Conservation (phyloP, 352 stramenopile genomes). For the Phytophthora brassicae region DNA sequence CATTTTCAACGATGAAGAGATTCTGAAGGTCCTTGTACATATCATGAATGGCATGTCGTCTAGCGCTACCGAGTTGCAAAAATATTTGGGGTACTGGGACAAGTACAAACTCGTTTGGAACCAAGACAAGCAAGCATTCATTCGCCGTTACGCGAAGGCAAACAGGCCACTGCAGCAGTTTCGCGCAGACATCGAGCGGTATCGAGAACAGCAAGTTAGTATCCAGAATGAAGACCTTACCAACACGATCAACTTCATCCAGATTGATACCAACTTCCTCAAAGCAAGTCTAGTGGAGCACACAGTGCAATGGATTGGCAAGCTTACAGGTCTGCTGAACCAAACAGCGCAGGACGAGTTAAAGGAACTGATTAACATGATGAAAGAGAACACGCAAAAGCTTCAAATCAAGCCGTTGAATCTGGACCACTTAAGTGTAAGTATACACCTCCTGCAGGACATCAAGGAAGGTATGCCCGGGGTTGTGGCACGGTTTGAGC, state of each 20-base stretch:
- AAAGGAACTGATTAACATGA: constrained; percentile 84
- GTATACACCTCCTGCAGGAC: constrained; percentile 87
- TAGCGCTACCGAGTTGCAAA: constrained; percentile 92
- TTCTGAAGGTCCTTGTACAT: constrained; percentile 93
- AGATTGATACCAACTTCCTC: constrained; percentile 93
- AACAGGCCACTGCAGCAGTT: constrained; percentile 93
- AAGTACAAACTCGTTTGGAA: constrained; percentile 94
- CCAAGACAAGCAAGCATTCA: constrained; percentile 94
- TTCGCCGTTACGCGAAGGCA: constrained; percentile 94
- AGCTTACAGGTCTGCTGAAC: constrained; percentile 91
- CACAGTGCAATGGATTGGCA: constrained; percentile 93
- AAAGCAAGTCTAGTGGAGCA: constrained; percentile 92
- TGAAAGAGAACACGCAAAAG: constrained; percentile 87
- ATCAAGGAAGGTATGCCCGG: constrained; percentile 79
- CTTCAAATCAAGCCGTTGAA: constrained; percentile 85
- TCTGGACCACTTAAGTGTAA: constrained; percentile 91
- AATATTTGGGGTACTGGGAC: constrained; percentile 95
- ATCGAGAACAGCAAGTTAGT: constrained; percentile 89
- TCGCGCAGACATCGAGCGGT: constrained; percentile 91
- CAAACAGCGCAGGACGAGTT: constrained; percentile 90
- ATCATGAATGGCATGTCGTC: constrained; percentile 97
- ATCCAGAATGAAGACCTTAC: constrained; percentile 92
- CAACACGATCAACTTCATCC: constrained; percentile 95
- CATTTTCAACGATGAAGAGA: constrained; percentile 96
- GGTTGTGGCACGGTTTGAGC: constrained; percentile 82